Base-by-base conservation (phyloP, 345 rosid genomes). In the Litchi chinensis region DNA sequence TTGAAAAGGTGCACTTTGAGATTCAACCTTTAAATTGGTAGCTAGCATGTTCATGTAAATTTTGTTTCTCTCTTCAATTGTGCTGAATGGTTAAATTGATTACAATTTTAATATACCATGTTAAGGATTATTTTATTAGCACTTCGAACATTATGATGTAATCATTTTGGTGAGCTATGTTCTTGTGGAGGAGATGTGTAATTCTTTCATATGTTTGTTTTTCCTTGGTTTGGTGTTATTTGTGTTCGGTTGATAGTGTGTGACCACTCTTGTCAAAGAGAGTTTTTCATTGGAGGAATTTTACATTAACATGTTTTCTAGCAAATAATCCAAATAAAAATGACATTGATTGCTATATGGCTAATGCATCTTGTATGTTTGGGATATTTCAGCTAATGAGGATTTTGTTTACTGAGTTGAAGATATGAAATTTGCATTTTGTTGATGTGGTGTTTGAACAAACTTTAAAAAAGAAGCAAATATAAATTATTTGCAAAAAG, bases 1-100 rank as follows among this genome's bases (percentile, higher is more conserved):
- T 94, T 22, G 99, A 97, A 87, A 97, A 94, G 93, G 97, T 93
- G 65, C 37, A 77, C 75, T 60, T 9, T 21, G 8, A 76, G 71
- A 65, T 32, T 66, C n/a, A 48, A 48, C 56, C 28, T 21, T 76
- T 48, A 19, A 37, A 22, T 66, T 52, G 15, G 37, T 67, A 5
- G 26, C 43, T 66, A 18, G 18, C 62, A 66, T 74, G 16, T 44
- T 68, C 32, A 41, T 46, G 8, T 70, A 39, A 56, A 76, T 8
- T 68, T 9, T 21, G 39, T 40, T 71, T 48, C 56, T 70, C 52
- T 68, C 40, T 69, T 76, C 40, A 60, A 10, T 68, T 48, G 10
- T 66, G 19, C 19, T 41, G 6, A 10, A 22, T 4, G 43, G 16
- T 77, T 7, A 8, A 16, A 56, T 54, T n/a, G 10, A 5, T 57